These are phyloP conservation scores for Ogataea hybrid DNA, from an alignment of 1,139 yeast species.

Conservation along the genomic window DNA sequence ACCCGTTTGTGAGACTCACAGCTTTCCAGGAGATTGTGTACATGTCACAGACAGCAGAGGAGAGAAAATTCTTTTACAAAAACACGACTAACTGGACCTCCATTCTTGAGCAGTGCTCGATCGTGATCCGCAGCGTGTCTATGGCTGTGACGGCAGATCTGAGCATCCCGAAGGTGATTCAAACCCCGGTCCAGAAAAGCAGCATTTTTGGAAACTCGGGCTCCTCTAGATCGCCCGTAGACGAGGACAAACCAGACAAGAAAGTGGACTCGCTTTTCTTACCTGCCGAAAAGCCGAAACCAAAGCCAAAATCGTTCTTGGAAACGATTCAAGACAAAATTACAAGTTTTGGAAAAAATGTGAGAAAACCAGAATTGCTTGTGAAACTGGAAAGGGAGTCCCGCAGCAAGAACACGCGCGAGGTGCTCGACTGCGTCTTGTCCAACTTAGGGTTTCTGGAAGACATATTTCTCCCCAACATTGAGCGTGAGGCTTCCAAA, in stretches of 20 bases:
- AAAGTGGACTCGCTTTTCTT: slow-evolving; percentile 6
- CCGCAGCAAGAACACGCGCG: not conserved
- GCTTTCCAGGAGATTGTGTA: slow-evolving; percentile 77
- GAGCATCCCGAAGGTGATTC: slow-evolving; percentile 24
- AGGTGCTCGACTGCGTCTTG: not conserved
- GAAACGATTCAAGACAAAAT: slow-evolving; percentile 1
- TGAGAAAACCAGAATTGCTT: slow-evolving; percentile 3
- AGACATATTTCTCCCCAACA: slow-evolving; percentile 44
- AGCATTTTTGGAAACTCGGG: slow-evolving; percentile 21
- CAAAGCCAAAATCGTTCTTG: slow-evolving; percentile 1
- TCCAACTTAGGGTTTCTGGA: slow-evolving; percentile 31
- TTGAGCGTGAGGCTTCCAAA: slow-evolving; percentile 56
- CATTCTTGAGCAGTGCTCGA: slow-evolving; percentile 57
- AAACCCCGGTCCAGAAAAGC: not conserved
- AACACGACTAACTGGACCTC: slow-evolving; percentile 49
- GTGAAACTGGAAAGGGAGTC: slow-evolving; percentile 4
- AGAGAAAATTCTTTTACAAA: slow-evolving; percentile 51
- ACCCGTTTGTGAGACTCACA: slow-evolving; percentile 59
- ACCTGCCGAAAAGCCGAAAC: slow-evolving; percentile 3
- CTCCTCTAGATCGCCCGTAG: slow-evolving; percentile 10
- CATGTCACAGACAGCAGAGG: slow-evolving; percentile 50
- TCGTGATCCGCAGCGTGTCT: slow-evolving; percentile 48
- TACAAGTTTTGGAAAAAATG: not conserved
- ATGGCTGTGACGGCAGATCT: slow-evolving; percentile 38
- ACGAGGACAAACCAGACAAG: slow-evolving; percentile 10